Conservation (phyloP, 2,329 filamentous ascomycete species). For the Trichoderma breve region DNA sequence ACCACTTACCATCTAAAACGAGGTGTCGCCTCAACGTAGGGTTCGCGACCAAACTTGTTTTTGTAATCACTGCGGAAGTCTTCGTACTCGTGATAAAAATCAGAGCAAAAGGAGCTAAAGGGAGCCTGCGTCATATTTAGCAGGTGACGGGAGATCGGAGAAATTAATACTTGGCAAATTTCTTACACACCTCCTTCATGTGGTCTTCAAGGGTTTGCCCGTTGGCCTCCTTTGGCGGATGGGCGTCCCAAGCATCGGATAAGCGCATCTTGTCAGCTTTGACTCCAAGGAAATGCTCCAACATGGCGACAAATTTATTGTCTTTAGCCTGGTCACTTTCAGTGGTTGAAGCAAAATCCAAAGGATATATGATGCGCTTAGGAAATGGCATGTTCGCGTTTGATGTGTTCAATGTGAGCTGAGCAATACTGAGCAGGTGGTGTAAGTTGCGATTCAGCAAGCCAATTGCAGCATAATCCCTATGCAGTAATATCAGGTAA, state of each 20-base stretch:
- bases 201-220: conserved; percentile 29
- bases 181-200: conserved; percentile 31
- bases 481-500: background rate
- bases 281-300: conserved; percentile 27
- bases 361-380: conserved; percentile 28
- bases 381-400: conserved; percentile 9
- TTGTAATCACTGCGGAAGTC: conserved; percentile 30
- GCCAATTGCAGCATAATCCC: conserved; percentile 24
- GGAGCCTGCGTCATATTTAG: conserved; percentile 27
- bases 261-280: conserved; percentile 25
- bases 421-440: conserved; percentile 26
- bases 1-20: conserved; percentile 36
- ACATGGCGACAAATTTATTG: conserved; percentile 26
- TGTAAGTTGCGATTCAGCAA: conserved; percentile 29
- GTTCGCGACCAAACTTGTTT: conserved; percentile 25
- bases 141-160: background rate
- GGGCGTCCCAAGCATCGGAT: conserved; percentile 24
- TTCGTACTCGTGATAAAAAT: conserved; percentile 34
- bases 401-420: conserved; percentile 21
- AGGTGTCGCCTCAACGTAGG: conserved; percentile 33
- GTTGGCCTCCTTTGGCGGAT: conserved; percentile 26
- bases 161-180: background rate
- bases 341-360: conserved; percentile 25
- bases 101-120: conserved; percentile 34
- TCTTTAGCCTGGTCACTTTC: conserved; percentile 21